Base-by-base conservation (phyloP, 78 protist species). In the Ministeria vibrans region DNA sequence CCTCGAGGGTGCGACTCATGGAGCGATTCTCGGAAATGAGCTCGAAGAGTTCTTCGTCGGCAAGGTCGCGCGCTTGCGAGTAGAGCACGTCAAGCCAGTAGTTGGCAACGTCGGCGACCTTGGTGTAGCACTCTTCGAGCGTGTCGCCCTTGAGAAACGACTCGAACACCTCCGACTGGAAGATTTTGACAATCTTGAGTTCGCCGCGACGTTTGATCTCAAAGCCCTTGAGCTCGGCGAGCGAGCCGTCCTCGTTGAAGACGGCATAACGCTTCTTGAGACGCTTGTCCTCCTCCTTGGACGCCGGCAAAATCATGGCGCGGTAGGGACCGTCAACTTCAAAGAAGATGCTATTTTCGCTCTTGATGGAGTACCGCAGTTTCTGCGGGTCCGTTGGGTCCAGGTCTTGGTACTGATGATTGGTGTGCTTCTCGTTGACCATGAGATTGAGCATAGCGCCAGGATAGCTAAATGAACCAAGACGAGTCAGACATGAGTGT, bases 281-380 rank as follows among this genome's bases (percentile, higher is more conserved):
- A 70, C 1, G 0, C 75, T 78, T 90, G 62, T 96, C 99, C 75
- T 97, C 96, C 28, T 96, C 98, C 44, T 79, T 89, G 34, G 99
- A 83, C 0, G 99, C 94, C 0, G 99, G 99, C 42, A 97, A 86
- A 15, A 96, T 81, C 99, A 97, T 97, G 44, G 96, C 92, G 42
- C 77, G 75, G 87, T 98, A 98, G 2, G 99, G 99, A 32, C 99
- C 99, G 59, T 98, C 99, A 59, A 98, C 92, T 46, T 98, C 99
- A 66, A 98, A 98, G 36, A 70, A 80, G 82, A 98, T 98, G 11
- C 94, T 74, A 84, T 95, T 90, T 86, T 96, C 99, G 38, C 69
- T 68, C 61, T 80, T 79, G 69, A n/a, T 81, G 30, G 3, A 22
- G 42, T 25, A 68, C 55, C 32, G 43, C 81, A 90, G 23, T 0